These are phyloP conservation scores for Withania somnifera DNA, from an alignment of 305 asterid genomes.

Conservation along the genomic window DNA sequence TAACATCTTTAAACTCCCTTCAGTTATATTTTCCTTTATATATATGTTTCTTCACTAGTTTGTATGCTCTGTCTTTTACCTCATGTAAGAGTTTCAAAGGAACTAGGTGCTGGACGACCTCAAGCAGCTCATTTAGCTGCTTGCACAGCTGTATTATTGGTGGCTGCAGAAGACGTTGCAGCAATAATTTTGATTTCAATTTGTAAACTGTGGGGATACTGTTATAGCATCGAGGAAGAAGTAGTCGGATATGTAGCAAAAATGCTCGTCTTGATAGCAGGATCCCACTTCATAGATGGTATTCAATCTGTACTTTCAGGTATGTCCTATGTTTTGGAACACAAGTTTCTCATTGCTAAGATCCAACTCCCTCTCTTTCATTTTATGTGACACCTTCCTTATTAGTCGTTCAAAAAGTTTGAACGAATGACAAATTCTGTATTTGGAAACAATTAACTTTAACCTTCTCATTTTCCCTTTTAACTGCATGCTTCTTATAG, in stretches of 20 bases:
- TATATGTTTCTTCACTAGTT: not conserved
- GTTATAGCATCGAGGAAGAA: conserved; percentile 33
- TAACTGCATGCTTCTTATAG: no score
- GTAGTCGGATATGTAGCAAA: conserved; percentile 32
- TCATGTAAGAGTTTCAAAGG: conserved; percentile 38
- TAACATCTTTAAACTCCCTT: not conserved
- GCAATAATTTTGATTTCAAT: conserved; percentile 25
- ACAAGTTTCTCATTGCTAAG: no score
- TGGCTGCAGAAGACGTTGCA: conserved; percentile 33
- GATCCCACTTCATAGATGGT: conserved; percentile 34
- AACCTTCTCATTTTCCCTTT: no score
- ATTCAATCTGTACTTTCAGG: conserved; percentile 41
- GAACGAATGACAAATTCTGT: no score
- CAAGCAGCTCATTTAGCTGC: conserved; percentile 33
- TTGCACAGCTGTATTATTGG: conserved; percentile 29
- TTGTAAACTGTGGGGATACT: conserved; percentile 44
- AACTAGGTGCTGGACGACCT: conserved; percentile 39
- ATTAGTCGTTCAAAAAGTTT: no score
- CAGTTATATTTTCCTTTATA: not conserved
- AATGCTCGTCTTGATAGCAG: conserved; percentile 38
- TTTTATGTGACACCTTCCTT: no score
- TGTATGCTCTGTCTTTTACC: no score
- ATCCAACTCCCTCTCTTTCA: no score
- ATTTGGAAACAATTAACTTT: no score
- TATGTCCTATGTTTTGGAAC: not conserved